These are phyloP conservation scores for Myriangium duriaei DNA, from an alignment of 2,329 filamentous ascomycete genomes.

Conservation along the genomic window DNA sequence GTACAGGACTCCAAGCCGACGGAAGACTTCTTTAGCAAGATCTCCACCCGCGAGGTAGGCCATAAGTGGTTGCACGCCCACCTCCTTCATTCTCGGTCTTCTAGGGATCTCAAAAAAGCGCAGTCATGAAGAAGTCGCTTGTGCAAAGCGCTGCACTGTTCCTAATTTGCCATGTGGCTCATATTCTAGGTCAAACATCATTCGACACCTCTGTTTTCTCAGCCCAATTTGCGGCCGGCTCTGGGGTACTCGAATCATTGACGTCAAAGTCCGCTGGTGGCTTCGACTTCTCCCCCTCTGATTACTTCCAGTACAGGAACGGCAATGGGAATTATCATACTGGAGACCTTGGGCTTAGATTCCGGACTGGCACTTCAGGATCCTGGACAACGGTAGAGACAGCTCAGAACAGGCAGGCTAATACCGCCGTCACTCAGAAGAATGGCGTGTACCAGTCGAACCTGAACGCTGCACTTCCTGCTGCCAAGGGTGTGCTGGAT, in stretches of 20 bases:
- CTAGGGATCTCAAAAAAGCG: too few relatives aligned
- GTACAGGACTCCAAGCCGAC: too few relatives aligned
- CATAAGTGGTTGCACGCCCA: too few relatives aligned
- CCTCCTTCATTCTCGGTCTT: too few relatives aligned
- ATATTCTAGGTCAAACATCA: too few relatives aligned
- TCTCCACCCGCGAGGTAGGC: too few relatives aligned
- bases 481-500: constrained; percentile 24
- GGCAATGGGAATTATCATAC: constrained; percentile 45
- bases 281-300: constrained; percentile 46
- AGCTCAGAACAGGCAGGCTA: constrained; percentile 23
- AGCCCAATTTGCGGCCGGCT: constrained; percentile 9
- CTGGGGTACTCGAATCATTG: constrained; percentile 35
- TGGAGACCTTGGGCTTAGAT: constrained; percentile 46
- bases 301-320: constrained; percentile 35
- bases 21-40: too few relatives aligned
- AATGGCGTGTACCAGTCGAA: constrained; percentile 22
- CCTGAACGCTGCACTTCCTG: constrained; percentile 23
- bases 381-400: constrained; percentile 39
- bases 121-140: too few relatives aligned
- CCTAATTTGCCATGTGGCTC: too few relatives aligned
- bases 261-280: constrained; percentile 23
- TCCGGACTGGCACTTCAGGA: constrained; percentile 29
- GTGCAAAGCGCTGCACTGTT: too few relatives aligned
- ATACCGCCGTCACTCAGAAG: background rate
- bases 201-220: constrained; percentile 7